Evolutionary conservation across 305 asterid species (phyloP).

Genomic region (Fraxinus ornus): DNA sequence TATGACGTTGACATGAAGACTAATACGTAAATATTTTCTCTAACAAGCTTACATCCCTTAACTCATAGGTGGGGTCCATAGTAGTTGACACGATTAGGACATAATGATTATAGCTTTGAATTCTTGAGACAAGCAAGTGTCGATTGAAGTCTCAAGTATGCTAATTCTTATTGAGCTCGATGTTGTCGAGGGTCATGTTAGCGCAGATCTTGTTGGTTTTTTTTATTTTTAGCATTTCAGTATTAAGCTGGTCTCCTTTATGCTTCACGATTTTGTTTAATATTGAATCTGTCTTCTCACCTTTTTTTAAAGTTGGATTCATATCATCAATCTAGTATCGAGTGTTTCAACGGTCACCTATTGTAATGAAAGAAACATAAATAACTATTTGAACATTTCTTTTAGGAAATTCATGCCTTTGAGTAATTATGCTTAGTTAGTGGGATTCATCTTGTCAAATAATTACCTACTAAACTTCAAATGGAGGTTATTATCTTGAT

Average conservation of each 20-base stretch:
- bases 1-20: neutral
- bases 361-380: neutral
- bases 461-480: constrained; percentile 38
- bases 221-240: too few relatives aligned
- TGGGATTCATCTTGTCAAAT: constrained; percentile 41
- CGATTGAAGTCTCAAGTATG: neutral
- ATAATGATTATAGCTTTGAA: neutral
- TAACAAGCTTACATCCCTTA: neutral
- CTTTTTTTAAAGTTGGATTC: neutral
- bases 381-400: neutral
- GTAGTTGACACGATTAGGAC: neutral
- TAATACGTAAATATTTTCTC: neutral
- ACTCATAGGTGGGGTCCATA: neutral
- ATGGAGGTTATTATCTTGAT: constrained; percentile 17
- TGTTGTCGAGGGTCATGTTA: neutral
- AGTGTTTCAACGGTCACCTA: neutral
- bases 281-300: neutral
- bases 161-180: neutral
- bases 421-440: constrained; percentile 27
- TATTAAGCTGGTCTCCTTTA: neutral
- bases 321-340: neutral
- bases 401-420: neutral
- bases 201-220: neutral
- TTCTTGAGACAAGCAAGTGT: neutral
- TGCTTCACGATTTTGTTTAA: neutral